These are phyloP conservation scores for Fusarium siculi DNA, from an alignment of 2,329 filamentous ascomycete species.

Conservation along the genomic window DNA sequence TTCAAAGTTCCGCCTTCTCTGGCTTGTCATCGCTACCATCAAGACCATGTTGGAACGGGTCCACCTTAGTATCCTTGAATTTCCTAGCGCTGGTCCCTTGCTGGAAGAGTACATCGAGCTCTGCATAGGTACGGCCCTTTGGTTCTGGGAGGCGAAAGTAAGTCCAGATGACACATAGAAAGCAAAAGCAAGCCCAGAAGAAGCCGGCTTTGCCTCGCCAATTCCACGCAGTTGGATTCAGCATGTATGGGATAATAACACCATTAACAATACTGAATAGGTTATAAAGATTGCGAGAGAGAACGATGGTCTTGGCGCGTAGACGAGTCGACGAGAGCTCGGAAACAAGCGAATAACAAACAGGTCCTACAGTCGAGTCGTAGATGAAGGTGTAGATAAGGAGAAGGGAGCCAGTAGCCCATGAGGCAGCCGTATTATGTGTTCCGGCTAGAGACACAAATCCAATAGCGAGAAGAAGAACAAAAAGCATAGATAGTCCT, in stretches of 20 bases:
- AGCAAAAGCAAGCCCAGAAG: conserved; percentile 33
- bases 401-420: conserved; percentile 56
- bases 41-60: neutral
- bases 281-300: conserved; percentile 46
- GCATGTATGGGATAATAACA: conserved; percentile 35
- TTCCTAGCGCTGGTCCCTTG: conserved; percentile 12
- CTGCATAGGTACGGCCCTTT: conserved; percentile 40
- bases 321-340: conserved; percentile 50
- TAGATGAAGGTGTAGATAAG: conserved; percentile 54
- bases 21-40: neutral
- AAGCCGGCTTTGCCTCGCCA: conserved; percentile 41
- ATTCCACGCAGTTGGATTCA: conserved; percentile 37
- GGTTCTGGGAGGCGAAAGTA: conserved; percentile 43
- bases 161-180: conserved; percentile 31
- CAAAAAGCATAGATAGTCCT: conserved; percentile 50
- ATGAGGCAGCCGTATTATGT: conserved; percentile 53
- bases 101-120: conserved; percentile 39
- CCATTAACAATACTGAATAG: conserved; percentile 30
- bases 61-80: conserved; percentile 17
- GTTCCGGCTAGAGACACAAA: neutral
- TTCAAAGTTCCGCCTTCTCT: neutral
- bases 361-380: conserved; percentile 53
- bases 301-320: conserved; percentile 47
- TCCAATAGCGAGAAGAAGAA: neutral
- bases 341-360: conserved; percentile 76